A percentile compares a stretch with the other conserved stretches of the same genome.
These are phyloP conservation scores for Alternaria angustiovoidea DNA, from an alignment of 2,329 filamentous ascomycete genomes.

Conservation along the genomic window DNA sequence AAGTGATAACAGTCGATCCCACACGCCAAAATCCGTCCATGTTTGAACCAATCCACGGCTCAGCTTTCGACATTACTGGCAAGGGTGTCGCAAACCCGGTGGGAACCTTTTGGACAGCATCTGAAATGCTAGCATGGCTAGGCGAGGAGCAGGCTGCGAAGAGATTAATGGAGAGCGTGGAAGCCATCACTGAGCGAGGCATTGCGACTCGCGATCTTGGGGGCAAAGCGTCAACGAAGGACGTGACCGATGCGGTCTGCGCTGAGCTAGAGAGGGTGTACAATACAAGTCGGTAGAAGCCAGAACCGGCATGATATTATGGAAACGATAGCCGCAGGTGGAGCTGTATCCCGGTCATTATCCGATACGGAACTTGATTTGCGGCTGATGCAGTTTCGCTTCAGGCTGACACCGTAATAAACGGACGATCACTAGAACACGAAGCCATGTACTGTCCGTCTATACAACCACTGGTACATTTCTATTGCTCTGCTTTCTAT, in stretches of 20 bases:
- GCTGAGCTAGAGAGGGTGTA: constrained; percentile 45
- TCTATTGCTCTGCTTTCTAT: too few species aligned
- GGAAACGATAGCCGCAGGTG: background rate
- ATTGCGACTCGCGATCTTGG: constrained; percentile 64
- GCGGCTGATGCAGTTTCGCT: background rate
- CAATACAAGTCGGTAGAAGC: background rate
- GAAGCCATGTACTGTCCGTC: background rate
- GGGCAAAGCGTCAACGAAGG: constrained; percentile 54
- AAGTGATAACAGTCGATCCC: constrained; percentile 61
- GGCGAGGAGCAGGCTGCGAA: constrained; percentile 62
- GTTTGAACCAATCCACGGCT: constrained; percentile 70
- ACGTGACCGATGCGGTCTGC: constrained; percentile 56
- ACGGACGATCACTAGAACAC: background rate
- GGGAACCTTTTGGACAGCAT: constrained; percentile 66
- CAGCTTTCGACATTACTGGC: constrained; percentile 66
- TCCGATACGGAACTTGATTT: background rate
- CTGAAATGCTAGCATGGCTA: constrained; percentile 67
- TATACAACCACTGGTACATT: background rate
- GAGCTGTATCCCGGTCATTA: background rate
- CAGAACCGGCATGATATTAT: background rate
- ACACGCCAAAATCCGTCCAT: constrained; percentile 66
- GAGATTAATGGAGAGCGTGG: constrained; percentile 61
- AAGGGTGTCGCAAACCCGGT: constrained; percentile 67
- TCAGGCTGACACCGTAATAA: background rate
- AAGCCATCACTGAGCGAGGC: constrained; percentile 61